These are phyloP conservation scores for Pythium guiyangense DNA, from an alignment of 352 stramenopile genomes.

Conservation along the genomic window DNA sequence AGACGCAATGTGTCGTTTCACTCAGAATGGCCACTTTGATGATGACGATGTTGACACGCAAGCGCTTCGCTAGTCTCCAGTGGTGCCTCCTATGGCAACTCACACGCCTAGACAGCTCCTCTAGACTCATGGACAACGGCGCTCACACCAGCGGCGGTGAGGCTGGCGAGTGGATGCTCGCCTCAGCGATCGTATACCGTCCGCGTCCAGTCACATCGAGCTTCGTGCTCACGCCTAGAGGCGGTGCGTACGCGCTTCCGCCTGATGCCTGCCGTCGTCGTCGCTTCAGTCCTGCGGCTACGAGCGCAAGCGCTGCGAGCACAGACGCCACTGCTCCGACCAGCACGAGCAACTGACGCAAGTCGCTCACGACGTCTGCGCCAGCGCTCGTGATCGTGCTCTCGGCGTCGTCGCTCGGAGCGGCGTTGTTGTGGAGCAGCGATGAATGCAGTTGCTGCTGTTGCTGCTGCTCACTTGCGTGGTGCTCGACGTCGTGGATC, in stretches of 20 bases:
- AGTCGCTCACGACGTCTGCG: conserved; percentile 4
- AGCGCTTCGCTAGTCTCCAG: no score
- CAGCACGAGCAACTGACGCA: conserved; percentile 5
- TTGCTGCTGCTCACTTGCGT: neutral
- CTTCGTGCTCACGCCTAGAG: neutral
- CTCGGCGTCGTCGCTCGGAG: neutral
- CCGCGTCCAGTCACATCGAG: neutral
- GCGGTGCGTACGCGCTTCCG: no score
- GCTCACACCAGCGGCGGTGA: neutral
- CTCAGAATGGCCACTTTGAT: no score
- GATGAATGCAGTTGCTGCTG: neutral
- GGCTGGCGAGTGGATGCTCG: neutral
- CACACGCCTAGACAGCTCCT: no score
- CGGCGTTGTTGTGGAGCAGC: neutral
- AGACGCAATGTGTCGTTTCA: neutral
- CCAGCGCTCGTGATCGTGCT: conserved; percentile 2
- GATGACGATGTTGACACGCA: no score
- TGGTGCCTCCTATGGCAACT: no score
- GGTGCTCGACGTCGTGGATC: conserved; percentile 5
- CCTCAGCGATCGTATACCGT: neutral
- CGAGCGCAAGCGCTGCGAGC: neutral
- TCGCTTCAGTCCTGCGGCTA: conserved; percentile 3
- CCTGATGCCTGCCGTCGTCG: no score
- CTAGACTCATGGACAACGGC: no score
- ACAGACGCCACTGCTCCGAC: neutral